These are phyloP conservation scores for Wickerhamomyces alni DNA, from an alignment of 805 yeast species.

Conservation along the genomic window DNA sequence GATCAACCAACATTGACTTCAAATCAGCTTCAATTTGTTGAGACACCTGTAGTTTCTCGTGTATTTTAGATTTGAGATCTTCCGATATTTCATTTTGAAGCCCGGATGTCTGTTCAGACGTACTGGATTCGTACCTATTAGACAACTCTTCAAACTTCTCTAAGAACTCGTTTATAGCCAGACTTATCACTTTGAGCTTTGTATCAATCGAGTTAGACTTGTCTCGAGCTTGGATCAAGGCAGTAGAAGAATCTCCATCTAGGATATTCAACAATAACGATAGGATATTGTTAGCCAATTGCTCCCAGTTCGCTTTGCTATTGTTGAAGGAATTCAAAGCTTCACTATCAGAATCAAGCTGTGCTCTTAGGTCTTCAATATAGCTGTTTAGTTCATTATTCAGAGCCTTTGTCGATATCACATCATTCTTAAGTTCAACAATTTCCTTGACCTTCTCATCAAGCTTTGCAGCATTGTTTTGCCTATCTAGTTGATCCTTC, in stretches of 20 bases:
- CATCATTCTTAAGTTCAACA: conserved; percentile 21
- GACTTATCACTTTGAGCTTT: conserved; percentile 14
- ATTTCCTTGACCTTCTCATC: conserved; percentile 20
- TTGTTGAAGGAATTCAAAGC: background rate
- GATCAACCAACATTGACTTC: conserved; percentile 8
- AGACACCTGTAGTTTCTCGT: conserved; percentile 9
- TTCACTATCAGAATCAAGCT: conserved; percentile 2
- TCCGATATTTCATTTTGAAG: too few relatives aligned
- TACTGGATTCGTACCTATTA: too few relatives aligned
- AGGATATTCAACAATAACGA: conserved; percentile 5
- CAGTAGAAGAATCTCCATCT: conserved; percentile 15
- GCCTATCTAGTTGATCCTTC: conserved; percentile 8
- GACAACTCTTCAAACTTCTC: background rate
- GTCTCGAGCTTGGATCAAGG: conserved; percentile 16
- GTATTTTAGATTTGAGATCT: conserved; percentile 1
- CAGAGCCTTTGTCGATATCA: conserved; percentile 16
- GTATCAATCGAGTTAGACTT: conserved; percentile 16
- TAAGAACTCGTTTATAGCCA: conserved; percentile 15
- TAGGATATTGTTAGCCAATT: conserved; percentile 11
- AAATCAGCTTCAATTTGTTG: conserved; percentile 14
- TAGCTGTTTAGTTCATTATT: conserved; percentile 19
- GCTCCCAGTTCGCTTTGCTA: conserved; percentile 8
- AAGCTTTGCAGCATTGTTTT: too few relatives aligned
- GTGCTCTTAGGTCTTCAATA: conserved; percentile 17
- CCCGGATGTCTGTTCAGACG: too few relatives aligned